phyloP scores from a whole-genome alignment of 768 basidiomycete genomes.

The Russula brevipes region DNA sequence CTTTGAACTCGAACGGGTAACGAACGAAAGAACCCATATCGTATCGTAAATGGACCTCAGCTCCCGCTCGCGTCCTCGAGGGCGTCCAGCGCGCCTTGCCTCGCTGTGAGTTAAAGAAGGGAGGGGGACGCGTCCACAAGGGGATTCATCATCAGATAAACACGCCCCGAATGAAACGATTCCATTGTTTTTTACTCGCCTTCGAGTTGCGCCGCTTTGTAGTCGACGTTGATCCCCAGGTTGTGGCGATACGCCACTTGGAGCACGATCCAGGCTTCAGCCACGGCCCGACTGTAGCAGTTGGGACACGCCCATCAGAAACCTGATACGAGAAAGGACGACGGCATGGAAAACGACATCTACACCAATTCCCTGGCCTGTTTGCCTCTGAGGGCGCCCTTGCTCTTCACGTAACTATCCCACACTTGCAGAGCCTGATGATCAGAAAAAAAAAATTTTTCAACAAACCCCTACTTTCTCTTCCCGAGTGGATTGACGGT shows the following conservation, averaged over 20 bases:
- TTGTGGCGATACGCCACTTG: slow-evolving; percentile 1
- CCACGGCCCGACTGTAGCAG: not conserved
- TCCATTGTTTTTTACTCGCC: not conserved
- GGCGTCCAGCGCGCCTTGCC: slow-evolving; percentile 2
- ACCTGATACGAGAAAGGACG: not conserved
- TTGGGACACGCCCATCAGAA: not conserved
- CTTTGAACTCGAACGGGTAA: not conserved
- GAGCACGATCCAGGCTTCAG: slow-evolving; percentile 7
- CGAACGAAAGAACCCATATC: too few species aligned
- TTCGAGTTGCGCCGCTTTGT: slow-evolving; percentile 3
- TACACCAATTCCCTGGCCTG: slow-evolving; percentile 8
- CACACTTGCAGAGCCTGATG: slow-evolving; percentile 8
- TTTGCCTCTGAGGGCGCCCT: not conserved
- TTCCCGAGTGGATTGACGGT: not conserved
- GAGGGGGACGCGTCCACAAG: not conserved
- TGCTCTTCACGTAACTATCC: slow-evolving; percentile 3
- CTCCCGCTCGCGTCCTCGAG: not conserved
- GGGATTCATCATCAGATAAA: not conserved
- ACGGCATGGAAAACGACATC: not conserved
- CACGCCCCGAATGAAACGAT: not conserved
- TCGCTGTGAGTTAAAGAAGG: not conserved
- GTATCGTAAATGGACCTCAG: not conserved
- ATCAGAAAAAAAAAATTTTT: not conserved
- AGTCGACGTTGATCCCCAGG: slow-evolving; percentile 1
- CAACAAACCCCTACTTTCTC: not conserved